Conservation (phyloP, 78 protist genomes). For the Guillardia theta region DNA sequence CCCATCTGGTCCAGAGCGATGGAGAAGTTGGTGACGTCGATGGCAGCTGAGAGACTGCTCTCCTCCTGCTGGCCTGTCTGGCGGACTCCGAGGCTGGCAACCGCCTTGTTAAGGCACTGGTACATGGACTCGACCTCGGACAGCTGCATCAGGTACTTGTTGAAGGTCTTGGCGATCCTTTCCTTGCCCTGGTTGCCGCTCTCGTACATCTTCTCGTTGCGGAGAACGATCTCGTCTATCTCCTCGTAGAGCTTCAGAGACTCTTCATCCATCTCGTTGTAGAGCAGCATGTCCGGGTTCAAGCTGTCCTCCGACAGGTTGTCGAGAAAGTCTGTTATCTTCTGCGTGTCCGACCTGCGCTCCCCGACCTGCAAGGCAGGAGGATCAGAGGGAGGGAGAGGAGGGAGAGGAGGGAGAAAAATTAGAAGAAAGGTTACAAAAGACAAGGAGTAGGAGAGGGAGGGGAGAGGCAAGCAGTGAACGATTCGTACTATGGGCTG, state of each 20-base stretch:
- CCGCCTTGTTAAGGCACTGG: background rate
- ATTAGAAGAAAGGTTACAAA: no score
- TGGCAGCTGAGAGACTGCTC: no score
- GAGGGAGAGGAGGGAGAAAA: background rate
- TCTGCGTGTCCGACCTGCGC: background rate
- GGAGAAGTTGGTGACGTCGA: no score
- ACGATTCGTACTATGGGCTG: no score
- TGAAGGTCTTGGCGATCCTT: background rate
- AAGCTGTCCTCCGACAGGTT: background rate
- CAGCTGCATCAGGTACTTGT: background rate
- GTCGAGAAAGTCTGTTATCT: background rate
- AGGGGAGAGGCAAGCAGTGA: background rate
- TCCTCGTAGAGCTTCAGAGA: background rate
- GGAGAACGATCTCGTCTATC: background rate
- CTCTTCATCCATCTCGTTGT: background rate
- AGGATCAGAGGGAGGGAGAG: background rate
- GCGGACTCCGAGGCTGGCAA: no score
- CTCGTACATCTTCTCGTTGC: background rate
- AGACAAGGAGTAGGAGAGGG: background rate
- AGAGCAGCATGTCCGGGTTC: background rate
- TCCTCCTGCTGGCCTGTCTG: no score
- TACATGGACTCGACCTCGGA: background rate
- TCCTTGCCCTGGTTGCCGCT: background rate
- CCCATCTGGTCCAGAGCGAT: background rate
- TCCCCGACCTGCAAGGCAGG: background rate